Evolutionary conservation across 345 rosid species (phyloP).

Genomic region (Eucalyptus cladocalyx): DNA sequence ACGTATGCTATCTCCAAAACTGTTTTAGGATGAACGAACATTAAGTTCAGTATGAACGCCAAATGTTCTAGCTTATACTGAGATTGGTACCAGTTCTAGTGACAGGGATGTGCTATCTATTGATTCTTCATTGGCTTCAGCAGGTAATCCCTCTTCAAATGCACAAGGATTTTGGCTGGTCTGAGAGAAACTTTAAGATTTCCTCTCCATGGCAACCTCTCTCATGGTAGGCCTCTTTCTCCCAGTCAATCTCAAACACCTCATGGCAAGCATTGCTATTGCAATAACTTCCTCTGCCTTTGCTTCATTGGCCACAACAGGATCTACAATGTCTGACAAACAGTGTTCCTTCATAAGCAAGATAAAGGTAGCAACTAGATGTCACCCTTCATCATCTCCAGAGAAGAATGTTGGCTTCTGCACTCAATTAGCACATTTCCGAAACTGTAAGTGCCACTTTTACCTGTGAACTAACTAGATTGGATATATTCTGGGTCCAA

Average conservation of each 20-base stretch:
- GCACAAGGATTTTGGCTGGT: too few relatives aligned
- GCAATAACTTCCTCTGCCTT: background rate
- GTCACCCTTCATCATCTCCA: background rate
- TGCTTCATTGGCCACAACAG: background rate
- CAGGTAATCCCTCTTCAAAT: too few relatives aligned
- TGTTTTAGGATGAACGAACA: fast-evolving
- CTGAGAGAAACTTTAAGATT: background rate
- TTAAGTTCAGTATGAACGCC: background rate
- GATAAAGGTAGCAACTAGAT: background rate
- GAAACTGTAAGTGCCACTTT: slow-evolving; percentile 30
- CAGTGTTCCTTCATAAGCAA: background rate
- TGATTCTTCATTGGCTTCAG: too few relatives aligned
- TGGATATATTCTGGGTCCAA: slow-evolving; percentile 27
- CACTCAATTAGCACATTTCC: slow-evolving; percentile 13
- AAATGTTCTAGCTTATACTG: background rate
- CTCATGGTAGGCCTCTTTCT: slow-evolving; percentile 20
- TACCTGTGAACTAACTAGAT: slow-evolving; percentile 7
- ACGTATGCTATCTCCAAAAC: background rate
- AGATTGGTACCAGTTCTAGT: background rate
- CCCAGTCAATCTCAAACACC: slow-evolving; percentile 2
- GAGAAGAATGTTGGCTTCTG: background rate
- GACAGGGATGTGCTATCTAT: background rate
- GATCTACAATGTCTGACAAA: background rate
- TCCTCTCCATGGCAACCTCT: background rate
- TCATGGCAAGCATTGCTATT: background rate